Conservation (phyloP, 352 stramenopile species). For the Blastocystis sp. region DNA sequence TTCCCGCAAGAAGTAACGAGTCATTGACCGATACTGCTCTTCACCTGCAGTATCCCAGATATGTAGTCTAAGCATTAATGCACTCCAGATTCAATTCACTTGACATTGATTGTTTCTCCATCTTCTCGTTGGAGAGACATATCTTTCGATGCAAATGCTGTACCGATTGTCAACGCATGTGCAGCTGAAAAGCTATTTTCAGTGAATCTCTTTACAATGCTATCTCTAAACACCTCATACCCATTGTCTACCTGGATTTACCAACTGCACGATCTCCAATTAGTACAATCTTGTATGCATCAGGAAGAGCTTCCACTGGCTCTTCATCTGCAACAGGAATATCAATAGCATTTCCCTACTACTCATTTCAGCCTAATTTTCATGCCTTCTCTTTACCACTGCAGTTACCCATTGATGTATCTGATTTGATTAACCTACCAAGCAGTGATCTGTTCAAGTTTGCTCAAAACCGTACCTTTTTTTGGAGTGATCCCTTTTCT, state of each 20-base stretch:
- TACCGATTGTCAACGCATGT: constrained; percentile 51
- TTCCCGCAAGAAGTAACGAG: constrained; percentile 54
- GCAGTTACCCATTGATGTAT: constrained; percentile 53
- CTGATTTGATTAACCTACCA: background rate
- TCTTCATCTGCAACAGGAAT: constrained; percentile 35
- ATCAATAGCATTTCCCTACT: constrained; percentile 1
- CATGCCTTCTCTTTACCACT: constrained; percentile 56
- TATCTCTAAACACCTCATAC: background rate
- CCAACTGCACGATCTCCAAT: constrained; percentile 62
- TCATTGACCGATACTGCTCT: constrained; percentile 66
- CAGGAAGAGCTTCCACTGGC: background rate
- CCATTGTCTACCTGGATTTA: constrained; percentile 22
- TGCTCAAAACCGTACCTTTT: background rate
- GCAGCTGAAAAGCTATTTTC: constrained; percentile 57
- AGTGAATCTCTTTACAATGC: constrained; percentile 65
- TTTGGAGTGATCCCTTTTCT: background rate
- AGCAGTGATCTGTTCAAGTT: background rate
- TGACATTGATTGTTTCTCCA: constrained; percentile 43
- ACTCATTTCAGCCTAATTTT: background rate
- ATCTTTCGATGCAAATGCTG: constrained; percentile 60
- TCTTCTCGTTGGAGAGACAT: constrained; percentile 60
- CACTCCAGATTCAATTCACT: background rate
- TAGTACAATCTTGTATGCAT: constrained; percentile 66
- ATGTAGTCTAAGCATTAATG: constrained; percentile 43
- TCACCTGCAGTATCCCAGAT: constrained; percentile 68